Conservation (phyloP, 768 basidiomycete genomes). For the Pleurotus platypus region DNA sequence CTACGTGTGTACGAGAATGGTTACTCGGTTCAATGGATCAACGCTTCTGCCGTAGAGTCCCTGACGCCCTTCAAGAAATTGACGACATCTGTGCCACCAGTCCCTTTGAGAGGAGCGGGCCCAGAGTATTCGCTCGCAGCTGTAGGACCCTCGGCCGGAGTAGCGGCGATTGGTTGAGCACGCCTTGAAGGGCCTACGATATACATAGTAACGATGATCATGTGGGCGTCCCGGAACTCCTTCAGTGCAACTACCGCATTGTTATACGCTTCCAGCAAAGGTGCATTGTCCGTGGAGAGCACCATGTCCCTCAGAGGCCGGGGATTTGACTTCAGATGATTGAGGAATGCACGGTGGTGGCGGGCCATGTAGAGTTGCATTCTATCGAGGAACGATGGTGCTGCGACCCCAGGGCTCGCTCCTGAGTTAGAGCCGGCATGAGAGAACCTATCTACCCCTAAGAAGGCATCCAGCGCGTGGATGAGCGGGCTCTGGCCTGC, state of each 20-base stretch:
- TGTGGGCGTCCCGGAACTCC: conserved; percentile 72
- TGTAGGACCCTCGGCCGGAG: conserved; percentile 7
- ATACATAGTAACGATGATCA: conserved; percentile 70
- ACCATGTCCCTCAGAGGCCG: conserved; percentile 62
- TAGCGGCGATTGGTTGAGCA: conserved; percentile 19
- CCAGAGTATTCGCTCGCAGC: conserved; percentile 19
- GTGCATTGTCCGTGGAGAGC: conserved; percentile 16
- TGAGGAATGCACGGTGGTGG: conserved; percentile 74
- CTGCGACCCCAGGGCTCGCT: conserved; percentile 8
- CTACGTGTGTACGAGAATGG: no score
- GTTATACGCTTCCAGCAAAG: conserved; percentile 58
- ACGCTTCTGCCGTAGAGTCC: conserved; percentile 54
- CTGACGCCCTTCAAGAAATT: conserved; percentile 71
- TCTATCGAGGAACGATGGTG: conserved; percentile 53
- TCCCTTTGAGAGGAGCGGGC: conserved; percentile 47
- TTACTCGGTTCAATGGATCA: conserved; percentile 7
- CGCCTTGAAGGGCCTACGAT: conserved; percentile 67
- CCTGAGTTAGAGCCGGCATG: conserved; percentile 21
- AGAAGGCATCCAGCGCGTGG: conserved; percentile 72
- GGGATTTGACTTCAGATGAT: conserved; percentile 57
- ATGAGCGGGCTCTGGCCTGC: conserved; percentile 84
- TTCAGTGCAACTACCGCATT: conserved; percentile 61
- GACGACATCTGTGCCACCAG: conserved; percentile 78
- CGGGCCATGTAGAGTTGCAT: conserved; percentile 86
- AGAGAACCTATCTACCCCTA: conserved; percentile 60